phyloP scores from a whole-genome alignment of 2,329 filamentous ascomycete species.

The Apiospora arundinis region DNA sequence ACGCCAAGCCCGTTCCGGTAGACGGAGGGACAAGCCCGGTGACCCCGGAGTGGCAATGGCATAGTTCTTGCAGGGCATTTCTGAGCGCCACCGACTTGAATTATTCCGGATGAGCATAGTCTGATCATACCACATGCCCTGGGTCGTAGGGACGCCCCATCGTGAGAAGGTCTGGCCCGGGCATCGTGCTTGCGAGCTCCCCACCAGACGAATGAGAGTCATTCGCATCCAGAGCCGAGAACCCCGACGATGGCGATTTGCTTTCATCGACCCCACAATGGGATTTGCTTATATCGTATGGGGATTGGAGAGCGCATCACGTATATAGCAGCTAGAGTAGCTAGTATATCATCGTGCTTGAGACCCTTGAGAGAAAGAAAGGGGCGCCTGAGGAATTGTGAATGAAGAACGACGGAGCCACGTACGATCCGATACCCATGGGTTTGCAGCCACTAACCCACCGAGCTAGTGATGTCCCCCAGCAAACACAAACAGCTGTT shows the following conservation, averaged over 20 bases:
- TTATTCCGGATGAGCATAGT: not conserved
- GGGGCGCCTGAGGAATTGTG: not conserved
- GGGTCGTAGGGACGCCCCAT: not conserved
- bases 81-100: not conserved
- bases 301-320: not conserved
- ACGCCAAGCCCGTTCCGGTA: slow-evolving; percentile 13
- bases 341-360: not conserved
- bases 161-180: not conserved
- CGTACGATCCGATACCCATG: not conserved
- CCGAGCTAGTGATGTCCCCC: not conserved
- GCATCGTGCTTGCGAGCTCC: not conserved
- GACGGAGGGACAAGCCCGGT: slow-evolving; percentile 12
- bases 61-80: not conserved
- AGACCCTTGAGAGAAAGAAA: not conserved
- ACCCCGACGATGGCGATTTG: not conserved
- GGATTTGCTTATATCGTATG: not conserved
- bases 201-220: not conserved
- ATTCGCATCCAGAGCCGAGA: not conserved
- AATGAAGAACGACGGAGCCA: not conserved
- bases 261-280: not conserved
- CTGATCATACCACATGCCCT: not conserved
- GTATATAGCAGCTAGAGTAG: not conserved
- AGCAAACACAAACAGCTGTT: too few relatives aligned
- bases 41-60: not conserved
- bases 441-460: not conserved